Conservation (phyloP, 169 alveolate species). For the Plasmodium malariae region DNA sequence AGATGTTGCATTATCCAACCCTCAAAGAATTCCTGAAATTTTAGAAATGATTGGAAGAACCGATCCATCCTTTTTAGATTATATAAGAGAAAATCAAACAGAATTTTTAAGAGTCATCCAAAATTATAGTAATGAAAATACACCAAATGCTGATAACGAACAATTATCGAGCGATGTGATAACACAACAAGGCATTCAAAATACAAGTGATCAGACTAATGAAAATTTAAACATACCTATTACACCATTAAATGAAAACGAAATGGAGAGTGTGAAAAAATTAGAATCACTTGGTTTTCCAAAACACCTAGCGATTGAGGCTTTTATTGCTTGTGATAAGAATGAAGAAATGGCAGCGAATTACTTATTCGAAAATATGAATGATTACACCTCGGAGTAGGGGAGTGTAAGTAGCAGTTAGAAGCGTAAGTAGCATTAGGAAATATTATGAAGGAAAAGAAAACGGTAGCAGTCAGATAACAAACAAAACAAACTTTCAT, state of each 20-base stretch:
- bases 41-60: slow-evolving; percentile 88
- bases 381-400: slow-evolving; percentile 81
- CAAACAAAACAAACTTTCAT: no score
- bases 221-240: slow-evolving; percentile 60
- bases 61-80: slow-evolving; percentile 89
- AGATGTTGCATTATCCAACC: slow-evolving; percentile 91
- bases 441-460: no score
- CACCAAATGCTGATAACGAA: slow-evolving; percentile 22
- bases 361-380: slow-evolving; percentile 88
- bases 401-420: slow-evolving; percentile 1
- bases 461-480: no score
- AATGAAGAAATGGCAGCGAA: slow-evolving; percentile 96
- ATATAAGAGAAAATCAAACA: slow-evolving; percentile 89
- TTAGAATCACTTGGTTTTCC: slow-evolving; percentile 94
- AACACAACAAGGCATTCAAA: slow-evolving; percentile 2
- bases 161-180: slow-evolving; percentile 50
- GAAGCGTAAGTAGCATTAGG: not conserved
- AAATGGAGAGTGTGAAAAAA: slow-evolving; percentile 88
- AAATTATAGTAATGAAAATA: slow-evolving; percentile 76
- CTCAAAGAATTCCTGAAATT: slow-evolving; percentile 90
- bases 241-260: slow-evolving; percentile 91
- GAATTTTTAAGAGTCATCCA: slow-evolving; percentile 86
- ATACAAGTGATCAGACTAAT: slow-evolving; percentile 23
- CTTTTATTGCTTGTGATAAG: slow-evolving; percentile 96
- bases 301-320: slow-evolving; percentile 95